Base-by-base conservation (phyloP, 176 grass and related monocot genomes). In the Carex scoparia region DNA sequence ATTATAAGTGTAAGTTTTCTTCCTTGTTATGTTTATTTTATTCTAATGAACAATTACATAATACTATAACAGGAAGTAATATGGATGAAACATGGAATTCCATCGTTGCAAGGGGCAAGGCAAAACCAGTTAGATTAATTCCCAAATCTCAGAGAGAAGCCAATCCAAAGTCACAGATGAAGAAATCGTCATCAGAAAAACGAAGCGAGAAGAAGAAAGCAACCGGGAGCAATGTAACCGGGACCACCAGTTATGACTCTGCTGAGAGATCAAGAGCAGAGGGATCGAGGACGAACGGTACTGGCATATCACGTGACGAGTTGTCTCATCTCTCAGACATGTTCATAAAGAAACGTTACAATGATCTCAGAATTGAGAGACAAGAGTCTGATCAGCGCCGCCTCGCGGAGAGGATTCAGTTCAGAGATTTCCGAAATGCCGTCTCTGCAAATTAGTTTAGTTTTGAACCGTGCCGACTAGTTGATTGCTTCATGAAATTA, bases 331-430 rank as follows among this genome's bases (percentile, higher is more conserved):
- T 86, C 6, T 82, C 84, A 42, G 89, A 90, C 33, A 81, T 55
- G 66, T 81, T 90, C 65, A 90, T 90, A 19, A 90, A 81, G 74
- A 76, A 80, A 28, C 89, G 87, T 11, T 31, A 81, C 65, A 86
- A 90, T 53, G 32, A 65, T 56, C 85, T 85, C 10, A 79, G 48
- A 5, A 61, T 90, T 5, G 85, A 90, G 63, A 60, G 46, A 62
- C 73, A 87, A 40, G 65, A 90, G 65, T 84, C 84, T 18, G 65
- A 85, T 18, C 81, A 71, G 31, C 73, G 89, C 33, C 79, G 88
- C 14, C 61, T 65, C 37, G 16, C 49, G 1, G 53, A 78, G 18
- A 77, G 58, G 68, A 13, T 72, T 63, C 49, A 7, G 15, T 56
- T 63, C 7, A 46, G 11, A 16, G 6, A 76, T 31, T 75, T 51